phyloP scores from a whole-genome alignment of 257 asterid species.

The Primulina tabacum region DNA sequence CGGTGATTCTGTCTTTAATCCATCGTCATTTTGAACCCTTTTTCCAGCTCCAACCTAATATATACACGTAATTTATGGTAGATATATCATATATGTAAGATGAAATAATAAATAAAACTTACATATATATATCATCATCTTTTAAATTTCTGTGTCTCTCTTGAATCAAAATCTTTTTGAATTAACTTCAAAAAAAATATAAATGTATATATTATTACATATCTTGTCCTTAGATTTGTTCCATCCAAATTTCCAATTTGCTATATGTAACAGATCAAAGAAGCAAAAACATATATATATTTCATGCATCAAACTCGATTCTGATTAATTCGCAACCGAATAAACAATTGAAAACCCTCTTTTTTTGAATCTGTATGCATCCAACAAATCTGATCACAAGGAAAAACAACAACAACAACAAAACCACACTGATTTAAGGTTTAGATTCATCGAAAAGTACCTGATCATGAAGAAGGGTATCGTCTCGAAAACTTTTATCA shows the following conservation, averaged over 20 bases:
- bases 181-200: no score
- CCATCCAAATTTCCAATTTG: not conserved
- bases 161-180: not conserved
- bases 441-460: conserved; percentile 29
- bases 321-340: not conserved
- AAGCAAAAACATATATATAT: not conserved
- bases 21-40: conserved; percentile 26
- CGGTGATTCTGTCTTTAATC: conserved; percentile 31
- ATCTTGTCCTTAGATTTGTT: not conserved
- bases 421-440: not conserved
- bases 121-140: not conserved
- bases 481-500: conserved; percentile 41
- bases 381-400: not conserved
- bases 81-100: no score
- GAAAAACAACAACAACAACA: not conserved
- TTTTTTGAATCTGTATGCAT: no score
- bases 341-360: not conserved
- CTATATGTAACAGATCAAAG: not conserved
- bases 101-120: not conserved
- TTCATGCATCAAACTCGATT: not conserved
- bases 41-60: conserved; percentile 44
- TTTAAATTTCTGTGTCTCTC: no score
- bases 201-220: not conserved
- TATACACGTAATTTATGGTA: not conserved
- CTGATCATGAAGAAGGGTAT: conserved; percentile 37